phyloP scores from a whole-genome alignment of 768 basidiomycete species.

The Kwoniella sp. region DNA sequence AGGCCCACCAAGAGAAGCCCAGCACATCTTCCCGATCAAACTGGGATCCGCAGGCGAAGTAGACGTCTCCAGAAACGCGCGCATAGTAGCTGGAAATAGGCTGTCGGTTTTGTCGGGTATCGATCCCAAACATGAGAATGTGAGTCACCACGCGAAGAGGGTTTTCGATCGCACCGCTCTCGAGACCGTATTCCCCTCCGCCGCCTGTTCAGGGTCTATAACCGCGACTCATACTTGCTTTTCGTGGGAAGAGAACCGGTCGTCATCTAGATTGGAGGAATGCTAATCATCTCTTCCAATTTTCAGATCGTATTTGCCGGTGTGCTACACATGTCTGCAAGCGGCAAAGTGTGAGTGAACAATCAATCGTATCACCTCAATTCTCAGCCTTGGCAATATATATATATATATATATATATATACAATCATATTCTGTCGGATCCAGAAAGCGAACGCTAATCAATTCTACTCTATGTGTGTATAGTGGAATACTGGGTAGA shows the following conservation, averaged over 20 bases:
- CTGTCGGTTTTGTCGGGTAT: slow-evolving; percentile 78
- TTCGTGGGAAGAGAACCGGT: too few relatives aligned
- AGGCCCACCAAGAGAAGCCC: slow-evolving; percentile 85
- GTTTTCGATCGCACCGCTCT: too few relatives aligned
- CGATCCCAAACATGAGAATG: slow-evolving; percentile 90
- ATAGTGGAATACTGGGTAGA: slow-evolving; percentile 77
- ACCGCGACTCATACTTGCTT: too few relatives aligned
- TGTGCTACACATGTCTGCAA: slow-evolving; percentile 86
- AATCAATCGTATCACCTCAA: too few relatives aligned
- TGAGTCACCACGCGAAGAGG: slow-evolving; percentile 29
- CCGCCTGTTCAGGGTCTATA: too few relatives aligned
- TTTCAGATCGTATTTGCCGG: slow-evolving; percentile 77
- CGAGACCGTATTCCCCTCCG: too few relatives aligned
- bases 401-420: too few relatives aligned
- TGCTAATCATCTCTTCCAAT: background rate
- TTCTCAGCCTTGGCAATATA: too few relatives aligned
- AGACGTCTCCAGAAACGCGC: slow-evolving; percentile 70
- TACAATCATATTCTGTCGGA: too few relatives aligned
- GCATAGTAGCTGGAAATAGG: slow-evolving; percentile 75
- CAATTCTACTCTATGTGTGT: too few relatives aligned
- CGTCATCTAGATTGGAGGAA: too few relatives aligned
- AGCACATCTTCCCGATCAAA: slow-evolving; percentile 77
- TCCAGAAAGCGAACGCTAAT: too few relatives aligned
- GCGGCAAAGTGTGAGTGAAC: slow-evolving; percentile 72
- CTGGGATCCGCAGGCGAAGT: slow-evolving; percentile 69